Base-by-base conservation (phyloP, 2,329 filamentous ascomycete genomes). In the Nemania abortiva region DNA sequence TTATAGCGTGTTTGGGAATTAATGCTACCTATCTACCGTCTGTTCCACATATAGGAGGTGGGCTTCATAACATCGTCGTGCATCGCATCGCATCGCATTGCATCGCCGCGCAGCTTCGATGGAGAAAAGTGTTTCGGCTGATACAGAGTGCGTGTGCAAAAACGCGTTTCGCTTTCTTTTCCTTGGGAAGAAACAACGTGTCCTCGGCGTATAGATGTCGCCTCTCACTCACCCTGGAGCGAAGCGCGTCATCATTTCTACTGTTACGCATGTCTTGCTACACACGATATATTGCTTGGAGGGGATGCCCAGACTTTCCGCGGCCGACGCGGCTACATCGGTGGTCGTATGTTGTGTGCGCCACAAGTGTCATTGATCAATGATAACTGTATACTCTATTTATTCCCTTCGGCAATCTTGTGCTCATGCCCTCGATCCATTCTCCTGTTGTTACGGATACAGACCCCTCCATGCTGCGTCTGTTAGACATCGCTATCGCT, bases 81-180 rank as follows among this genome's bases (percentile, higher is more conserved):
- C 70, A 71, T 69, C 56, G 64, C 69, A 67, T 69, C 27, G 69
- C 69, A 66, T 69, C 34, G 69, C 69, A 69, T 66, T 37, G 53
- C 69, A 69, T 42, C 59, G 61, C 64, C 55, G 61, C 52, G 67
- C 64, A 67, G 45, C 31, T 39, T 39, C 49, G 55, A 70, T 66
- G 66, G 63, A 63, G 65, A n/a, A n/a, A 61, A 55, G 34, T 27
- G 55, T 42, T 53, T 69, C 57, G 60, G 47, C 50, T 34, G 37
- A 45, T 50, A 45, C 37, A 45, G 39, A 27, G 22, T 42, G 62
- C 27, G 61, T 56, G 61, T 65, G 45, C 52, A n/a, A 37, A 59
- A 68, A 29, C 68, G 68, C 62, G 60, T 64, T 61, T 65, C 42
- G 60, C 27, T 56, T 63, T 62, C 58, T 66, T 55, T 54, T 60